Evolutionary conservation across 2,329 filamentous ascomycete species (phyloP).

Genomic region (Ophiostoma ips): DNA sequence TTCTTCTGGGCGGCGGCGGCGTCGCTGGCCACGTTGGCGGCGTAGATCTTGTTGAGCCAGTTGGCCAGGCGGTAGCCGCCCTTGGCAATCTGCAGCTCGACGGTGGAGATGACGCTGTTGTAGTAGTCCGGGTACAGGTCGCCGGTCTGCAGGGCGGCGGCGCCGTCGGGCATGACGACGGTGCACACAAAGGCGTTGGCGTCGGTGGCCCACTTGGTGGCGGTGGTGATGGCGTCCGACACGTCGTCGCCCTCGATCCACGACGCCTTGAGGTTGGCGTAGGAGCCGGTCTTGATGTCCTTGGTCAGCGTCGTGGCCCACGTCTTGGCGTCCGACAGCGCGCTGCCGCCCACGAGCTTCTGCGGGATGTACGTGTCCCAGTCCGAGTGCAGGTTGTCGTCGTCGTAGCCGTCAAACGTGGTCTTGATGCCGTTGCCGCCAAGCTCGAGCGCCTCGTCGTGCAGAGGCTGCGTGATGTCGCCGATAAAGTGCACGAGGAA

Average conservation of each 20-base stretch:
- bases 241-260: constrained; percentile 25
- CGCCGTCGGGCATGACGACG: constrained; percentile 26
- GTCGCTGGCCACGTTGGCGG: not conserved
- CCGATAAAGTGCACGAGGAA: constrained; percentile 45
- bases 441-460: constrained; percentile 35
- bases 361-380: constrained; percentile 49
- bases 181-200: constrained; percentile 29
- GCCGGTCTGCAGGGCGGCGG: constrained; percentile 23
- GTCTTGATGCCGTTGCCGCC: constrained; percentile 46
- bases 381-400: constrained; percentile 42
- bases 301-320: constrained; percentile 26
- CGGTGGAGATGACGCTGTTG: constrained; percentile 23
- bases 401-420: constrained; percentile 30
- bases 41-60: constrained; percentile 6
- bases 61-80: constrained; percentile 23
- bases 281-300: constrained; percentile 25
- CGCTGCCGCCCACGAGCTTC: constrained; percentile 24
- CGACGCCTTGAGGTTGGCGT: constrained; percentile 20
- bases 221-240: constrained; percentile 19
- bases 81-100: constrained; percentile 31
- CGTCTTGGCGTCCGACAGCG: constrained; percentile 22
- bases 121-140: constrained; percentile 28
- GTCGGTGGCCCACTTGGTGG: constrained; percentile 27
- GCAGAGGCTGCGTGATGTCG: constrained; percentile 42
- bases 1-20: not conserved